Conservation (phyloP, 2,329 filamentous ascomycete species). For the Fusarium nodosum region DNA sequence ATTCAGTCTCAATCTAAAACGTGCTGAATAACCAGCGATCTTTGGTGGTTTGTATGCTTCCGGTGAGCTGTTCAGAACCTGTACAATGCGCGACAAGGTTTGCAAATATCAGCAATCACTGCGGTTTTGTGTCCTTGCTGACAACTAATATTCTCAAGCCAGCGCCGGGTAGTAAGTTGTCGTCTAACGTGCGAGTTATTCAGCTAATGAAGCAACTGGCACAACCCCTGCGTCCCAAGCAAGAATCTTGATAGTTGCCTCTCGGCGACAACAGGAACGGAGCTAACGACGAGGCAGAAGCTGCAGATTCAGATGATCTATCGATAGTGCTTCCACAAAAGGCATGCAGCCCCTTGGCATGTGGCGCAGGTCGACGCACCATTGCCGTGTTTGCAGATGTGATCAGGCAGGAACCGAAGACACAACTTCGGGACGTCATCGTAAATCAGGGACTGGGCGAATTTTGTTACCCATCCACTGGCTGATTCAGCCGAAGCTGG, state of each 20-base stretch:
- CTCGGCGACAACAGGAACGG: not conserved
- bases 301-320: not conserved
- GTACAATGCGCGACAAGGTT: slow-evolving; percentile 7
- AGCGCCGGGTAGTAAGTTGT: not conserved
- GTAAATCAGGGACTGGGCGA: slow-evolving; percentile 8
- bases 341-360: not conserved
- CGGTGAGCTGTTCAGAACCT: slow-evolving; percentile 1
- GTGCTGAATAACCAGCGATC: slow-evolving; percentile 9
- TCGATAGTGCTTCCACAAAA: not conserved
- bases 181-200: not conserved
- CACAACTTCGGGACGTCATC: not conserved
- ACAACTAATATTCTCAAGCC: not conserved
- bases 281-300: not conserved
- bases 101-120: not conserved
- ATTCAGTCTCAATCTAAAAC: slow-evolving; percentile 28
- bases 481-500: slow-evolving; percentile 21
- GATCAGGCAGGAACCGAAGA: slow-evolving; percentile 10
- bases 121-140: not conserved
- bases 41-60: slow-evolving; percentile 14
- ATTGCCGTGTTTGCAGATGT: slow-evolving; percentile 4
- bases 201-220: not conserved
- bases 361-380: slow-evolving; percentile 1
- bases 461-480: slow-evolving; percentile 23
- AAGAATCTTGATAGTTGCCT: not conserved
- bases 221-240: not conserved